Base-by-base conservation (phyloP, 805 yeast genomes). In the Brettanomyces bruxellensis region DNA sequence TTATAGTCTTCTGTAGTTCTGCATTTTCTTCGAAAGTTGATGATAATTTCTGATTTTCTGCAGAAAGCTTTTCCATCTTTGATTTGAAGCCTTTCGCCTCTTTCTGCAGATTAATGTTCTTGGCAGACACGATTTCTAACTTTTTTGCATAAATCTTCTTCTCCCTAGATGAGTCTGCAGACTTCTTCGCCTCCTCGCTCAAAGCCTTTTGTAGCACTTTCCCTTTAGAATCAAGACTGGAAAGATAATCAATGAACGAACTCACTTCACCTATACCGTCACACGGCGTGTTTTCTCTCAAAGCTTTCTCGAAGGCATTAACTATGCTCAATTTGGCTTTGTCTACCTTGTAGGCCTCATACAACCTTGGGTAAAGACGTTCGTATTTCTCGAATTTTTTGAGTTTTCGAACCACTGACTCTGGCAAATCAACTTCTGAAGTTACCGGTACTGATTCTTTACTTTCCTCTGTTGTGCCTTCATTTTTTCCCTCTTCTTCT, bases 311-410 rank as follows among this genome's bases (percentile, higher is more conserved):
- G 54, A 90, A 83, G 0, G 67, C 57, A 4, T 59, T 68, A 7
- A 89, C 73, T 40, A 82, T 70, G 41, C 76, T 81, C 1, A 73
- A 68, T 55, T 81, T 84, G 43, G 74, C 69, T 66, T 85, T 87
- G 61, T 90, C 96, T 1, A 73, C 68, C 58, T 88, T 86, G 66
- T 87, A 93, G 0, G 98, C 96, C 40, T 83, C 83, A 44, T 89
- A 72, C 13, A 91, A 68, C 39, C 79, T 67, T 0, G 99, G 99
- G 59, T 93, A 91, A 61, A 88, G 89, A 44, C 83, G 84, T 61
- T 91, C 98, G 62, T 90, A 91, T 61, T 88, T 89, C 47, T 74
- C 78, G 57, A 85, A 86, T 66, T 87, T 90, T 47, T 74, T 73
- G 62, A 89, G 64, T 56, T 82, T 84, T 5, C 79, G 65, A 49